These are phyloP conservation scores for Aciculosporium take DNA, from an alignment of 2,329 filamentous ascomycete genomes.

Conservation along the genomic window DNA sequence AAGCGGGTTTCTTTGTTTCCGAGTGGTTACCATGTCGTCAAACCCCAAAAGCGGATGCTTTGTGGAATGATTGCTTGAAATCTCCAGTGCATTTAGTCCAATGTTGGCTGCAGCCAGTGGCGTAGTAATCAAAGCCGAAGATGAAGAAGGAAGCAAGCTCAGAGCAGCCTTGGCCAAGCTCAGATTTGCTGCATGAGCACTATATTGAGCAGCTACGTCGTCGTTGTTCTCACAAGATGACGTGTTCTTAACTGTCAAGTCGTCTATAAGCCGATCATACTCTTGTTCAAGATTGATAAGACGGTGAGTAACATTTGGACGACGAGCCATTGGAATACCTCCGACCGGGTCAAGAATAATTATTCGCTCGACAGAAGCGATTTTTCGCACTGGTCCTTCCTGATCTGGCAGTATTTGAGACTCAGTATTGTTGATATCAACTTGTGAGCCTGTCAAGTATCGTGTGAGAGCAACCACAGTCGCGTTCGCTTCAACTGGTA, in stretches of 20 bases:
- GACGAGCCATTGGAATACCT: constrained; percentile 55
- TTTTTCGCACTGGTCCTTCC: constrained; percentile 27
- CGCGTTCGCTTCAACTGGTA: constrained; percentile 36
- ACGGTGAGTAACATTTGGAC: constrained; percentile 22
- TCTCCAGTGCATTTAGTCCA: constrained; percentile 3
- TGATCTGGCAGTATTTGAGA: constrained; percentile 12
- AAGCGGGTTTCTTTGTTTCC: constrained; percentile 58
- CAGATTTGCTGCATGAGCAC: constrained; percentile 54
- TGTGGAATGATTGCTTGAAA: constrained; percentile 15
- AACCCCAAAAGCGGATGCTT: constrained; percentile 36
- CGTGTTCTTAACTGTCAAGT: constrained; percentile 31
- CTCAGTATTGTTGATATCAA: constrained; percentile 11
- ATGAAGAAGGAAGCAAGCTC: constrained; percentile 63
- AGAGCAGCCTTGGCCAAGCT: constrained; percentile 56
- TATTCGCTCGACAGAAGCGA: constrained; percentile 62
- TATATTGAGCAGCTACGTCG: constrained; percentile 9
- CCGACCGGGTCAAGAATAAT: constrained; percentile 81
- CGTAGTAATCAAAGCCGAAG: constrained; percentile 80
- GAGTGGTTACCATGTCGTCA: constrained; percentile 37
- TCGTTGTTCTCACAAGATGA: neutral
- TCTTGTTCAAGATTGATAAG: constrained; percentile 94
- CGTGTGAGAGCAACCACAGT: constrained; percentile 63
- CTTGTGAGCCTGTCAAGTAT: constrained; percentile 56
- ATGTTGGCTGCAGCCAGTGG: constrained; percentile 60
- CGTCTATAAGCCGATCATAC: constrained; percentile 51